Evolutionary conservation across 1,284 basidiomycete species (phyloP).

Genomic region (Cutaneotrichosporon sp.): DNA sequence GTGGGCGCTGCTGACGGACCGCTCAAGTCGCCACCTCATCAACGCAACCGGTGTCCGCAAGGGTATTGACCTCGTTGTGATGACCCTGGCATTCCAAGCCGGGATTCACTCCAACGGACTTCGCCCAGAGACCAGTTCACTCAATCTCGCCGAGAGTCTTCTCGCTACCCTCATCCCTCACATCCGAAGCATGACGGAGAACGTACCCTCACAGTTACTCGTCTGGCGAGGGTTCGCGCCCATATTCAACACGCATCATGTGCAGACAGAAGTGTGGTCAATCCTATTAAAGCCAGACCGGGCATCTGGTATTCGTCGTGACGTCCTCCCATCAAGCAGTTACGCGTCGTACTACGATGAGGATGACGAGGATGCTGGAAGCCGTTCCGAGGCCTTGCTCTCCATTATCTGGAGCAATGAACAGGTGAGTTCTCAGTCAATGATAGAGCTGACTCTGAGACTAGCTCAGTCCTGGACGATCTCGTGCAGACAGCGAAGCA

Average conservation of each 20-base stretch:
- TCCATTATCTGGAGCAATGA: slow-evolving; percentile 60
- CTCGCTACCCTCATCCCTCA: slow-evolving; percentile 25
- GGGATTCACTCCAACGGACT: slow-evolving; percentile 65
- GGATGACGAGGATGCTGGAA: slow-evolving; percentile 5
- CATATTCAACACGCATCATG: slow-evolving; percentile 53
- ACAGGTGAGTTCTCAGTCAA: slow-evolving; percentile 58
- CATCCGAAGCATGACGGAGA: slow-evolving; percentile 19
- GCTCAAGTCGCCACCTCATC: slow-evolving; percentile 35
- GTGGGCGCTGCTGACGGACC: slow-evolving; percentile 54
- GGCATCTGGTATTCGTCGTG: slow-evolving; percentile 66
- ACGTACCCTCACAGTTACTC: slow-evolving; percentile 41
- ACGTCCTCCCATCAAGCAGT: slow-evolving; percentile 53
- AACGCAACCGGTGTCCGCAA: slow-evolving; percentile 65
- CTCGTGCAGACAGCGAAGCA: slow-evolving; percentile 28
- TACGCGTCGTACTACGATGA: slow-evolving; percentile 16
- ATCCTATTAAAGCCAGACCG: slow-evolving; percentile 64
- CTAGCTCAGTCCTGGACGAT: slow-evolving; percentile 3
- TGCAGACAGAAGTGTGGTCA: slow-evolving; percentile 55
- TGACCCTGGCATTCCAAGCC: slow-evolving; percentile 67
- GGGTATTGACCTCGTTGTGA: slow-evolving; percentile 66
- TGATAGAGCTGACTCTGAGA: slow-evolving; percentile 11
- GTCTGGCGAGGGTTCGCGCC: slow-evolving; percentile 68
- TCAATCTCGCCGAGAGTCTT: slow-evolving; percentile 23
- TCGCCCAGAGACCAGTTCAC: slow-evolving; percentile 38
- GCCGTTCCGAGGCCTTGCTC: slow-evolving; percentile 5